These are phyloP conservation scores for Zygnema circumcarinatum DNA, from an alignment of 139 green algal genomes.

Conservation along the genomic window DNA sequence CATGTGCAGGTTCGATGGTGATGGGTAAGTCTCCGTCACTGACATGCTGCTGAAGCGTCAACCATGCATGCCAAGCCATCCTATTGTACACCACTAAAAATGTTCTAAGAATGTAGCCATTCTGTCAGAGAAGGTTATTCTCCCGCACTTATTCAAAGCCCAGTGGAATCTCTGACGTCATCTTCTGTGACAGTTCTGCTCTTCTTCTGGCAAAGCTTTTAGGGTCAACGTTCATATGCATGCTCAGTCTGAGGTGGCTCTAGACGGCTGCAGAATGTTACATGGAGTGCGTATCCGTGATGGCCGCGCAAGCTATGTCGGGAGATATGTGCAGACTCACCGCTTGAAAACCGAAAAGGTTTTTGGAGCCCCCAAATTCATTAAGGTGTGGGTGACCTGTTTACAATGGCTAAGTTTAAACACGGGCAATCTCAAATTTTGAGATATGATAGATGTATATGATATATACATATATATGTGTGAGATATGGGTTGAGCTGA, in stretches of 20 bases:
- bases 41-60: too few relatives aligned
- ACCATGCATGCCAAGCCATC: too few relatives aligned
- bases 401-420: too few relatives aligned
- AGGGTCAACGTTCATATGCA: background rate
- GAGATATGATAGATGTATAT: too few relatives aligned
- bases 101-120: background rate
- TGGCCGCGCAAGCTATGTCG: constrained; percentile 75
- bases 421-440: too few relatives aligned
- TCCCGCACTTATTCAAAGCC: background rate
- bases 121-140: background rate
- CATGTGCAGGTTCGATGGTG: constrained; percentile 40
- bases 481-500: too few relatives aligned
- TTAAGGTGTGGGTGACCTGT: constrained; percentile 37
- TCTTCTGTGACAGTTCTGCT: background rate
- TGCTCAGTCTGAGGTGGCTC: background rate
- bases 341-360: constrained; percentile 59
- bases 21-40: too few relatives aligned
- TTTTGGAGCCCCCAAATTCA: constrained; percentile 15
- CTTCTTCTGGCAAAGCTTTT: background rate
- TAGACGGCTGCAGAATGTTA: constrained; percentile 83
- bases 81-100: too few relatives aligned
- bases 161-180: background rate
- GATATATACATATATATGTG: too few relatives aligned
- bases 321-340: constrained; percentile 72
- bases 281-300: constrained; percentile 76